phyloP scores from a whole-genome alignment of 1,284 basidiomycete genomes.

The Cryptococcus wingfieldii region DNA sequence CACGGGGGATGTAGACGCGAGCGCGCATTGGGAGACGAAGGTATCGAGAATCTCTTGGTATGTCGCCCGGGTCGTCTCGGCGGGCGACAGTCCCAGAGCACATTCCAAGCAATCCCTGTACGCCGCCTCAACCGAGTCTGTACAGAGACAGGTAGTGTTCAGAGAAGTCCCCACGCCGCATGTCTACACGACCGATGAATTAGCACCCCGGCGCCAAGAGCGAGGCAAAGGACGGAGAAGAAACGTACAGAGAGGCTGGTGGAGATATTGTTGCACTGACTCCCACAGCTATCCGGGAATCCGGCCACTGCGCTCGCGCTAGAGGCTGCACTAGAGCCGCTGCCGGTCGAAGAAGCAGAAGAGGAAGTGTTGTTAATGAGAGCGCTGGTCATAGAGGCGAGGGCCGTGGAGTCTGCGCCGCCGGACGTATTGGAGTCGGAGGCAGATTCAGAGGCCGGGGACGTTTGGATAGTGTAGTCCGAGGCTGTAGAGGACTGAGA shows the following conservation, averaged over 20 bases:
- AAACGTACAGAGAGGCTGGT: background rate
- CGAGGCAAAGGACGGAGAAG: background rate
- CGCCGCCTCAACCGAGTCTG: constrained; percentile 4
- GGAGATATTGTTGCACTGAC: background rate
- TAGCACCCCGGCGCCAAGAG: background rate
- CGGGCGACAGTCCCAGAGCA: constrained; percentile 8
- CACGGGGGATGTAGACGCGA: constrained; percentile 5
- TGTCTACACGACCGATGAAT: background rate
- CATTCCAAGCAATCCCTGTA: constrained; percentile 13
- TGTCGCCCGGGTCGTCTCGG: background rate
- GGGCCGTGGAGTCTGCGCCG: background rate
- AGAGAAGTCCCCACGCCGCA: constrained; percentile 8
- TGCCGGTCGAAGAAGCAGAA: background rate
- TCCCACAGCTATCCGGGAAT: background rate
- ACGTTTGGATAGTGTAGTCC: background rate
- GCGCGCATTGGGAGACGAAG: constrained; percentile 16
- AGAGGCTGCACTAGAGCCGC: background rate
- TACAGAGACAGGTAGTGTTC: constrained; percentile 15
- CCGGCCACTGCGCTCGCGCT: background rate
- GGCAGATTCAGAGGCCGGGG: background rate
- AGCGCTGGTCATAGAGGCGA: background rate
- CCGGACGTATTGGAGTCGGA: too few species aligned
- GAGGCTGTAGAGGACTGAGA: background rate
- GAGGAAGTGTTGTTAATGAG: background rate
- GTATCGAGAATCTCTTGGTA: constrained; percentile 13